Conservation (phyloP, 2,329 filamentous ascomycete genomes). For the Phialemonium atrogriseum region DNA sequence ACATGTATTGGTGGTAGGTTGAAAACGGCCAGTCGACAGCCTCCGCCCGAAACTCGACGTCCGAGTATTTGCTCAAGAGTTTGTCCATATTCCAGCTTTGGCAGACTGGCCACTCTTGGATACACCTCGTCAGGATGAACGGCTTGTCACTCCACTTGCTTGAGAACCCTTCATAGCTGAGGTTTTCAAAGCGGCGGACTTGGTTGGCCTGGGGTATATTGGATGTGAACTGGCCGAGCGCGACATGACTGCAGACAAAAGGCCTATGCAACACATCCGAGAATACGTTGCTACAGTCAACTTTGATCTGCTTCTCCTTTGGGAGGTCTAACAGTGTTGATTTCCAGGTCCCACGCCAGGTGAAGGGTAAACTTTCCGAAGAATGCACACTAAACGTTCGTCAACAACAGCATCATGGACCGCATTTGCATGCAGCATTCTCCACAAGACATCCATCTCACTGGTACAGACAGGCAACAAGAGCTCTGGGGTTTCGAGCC, state of each 20-base stretch:
- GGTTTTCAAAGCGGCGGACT: slow-evolving; percentile 60
- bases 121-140: slow-evolving; percentile 77
- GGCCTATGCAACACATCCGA: slow-evolving; percentile 87
- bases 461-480: no score
- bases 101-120: slow-evolving; percentile 74
- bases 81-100: slow-evolving; percentile 63
- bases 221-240: slow-evolving; percentile 55
- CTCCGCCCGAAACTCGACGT: slow-evolving; percentile 75
- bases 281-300: slow-evolving; percentile 73
- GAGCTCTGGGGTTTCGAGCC: no score
- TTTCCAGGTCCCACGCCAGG: slow-evolving; percentile 81
- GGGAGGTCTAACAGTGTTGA: slow-evolving; percentile 61
- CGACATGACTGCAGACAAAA: slow-evolving; percentile 77
- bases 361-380: slow-evolving; percentile 31
- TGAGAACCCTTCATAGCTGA: slow-evolving; percentile 67
- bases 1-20: slow-evolving; percentile 80
- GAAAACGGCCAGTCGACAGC: slow-evolving; percentile 84
- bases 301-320: slow-evolving; percentile 37
- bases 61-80: slow-evolving; percentile 55
- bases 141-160: slow-evolving; percentile 69
- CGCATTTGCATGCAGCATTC: not conserved
- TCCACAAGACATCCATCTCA: not conserved
- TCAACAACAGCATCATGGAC: slow-evolving; percentile 11
- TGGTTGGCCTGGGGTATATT: slow-evolving; percentile 67
- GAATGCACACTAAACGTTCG: slow-evolving; percentile 20